Evolutionary conservation across 495 filamentous ascomycete species (phyloP).

Genomic region (Penicillium desertorum): DNA sequence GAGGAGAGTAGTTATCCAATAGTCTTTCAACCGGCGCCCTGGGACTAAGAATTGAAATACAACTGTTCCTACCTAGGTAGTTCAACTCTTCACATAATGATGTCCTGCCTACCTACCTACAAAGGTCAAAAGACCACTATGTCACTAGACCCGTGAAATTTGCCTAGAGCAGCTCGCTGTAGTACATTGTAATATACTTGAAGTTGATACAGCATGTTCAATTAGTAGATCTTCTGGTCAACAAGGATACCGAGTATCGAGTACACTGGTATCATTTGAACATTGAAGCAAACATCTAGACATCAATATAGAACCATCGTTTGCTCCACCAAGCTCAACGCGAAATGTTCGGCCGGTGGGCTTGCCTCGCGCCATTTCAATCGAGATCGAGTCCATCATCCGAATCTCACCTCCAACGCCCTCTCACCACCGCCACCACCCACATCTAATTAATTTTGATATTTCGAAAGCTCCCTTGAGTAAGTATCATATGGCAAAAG

Average conservation of each 20-base stretch:
- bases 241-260: background rate
- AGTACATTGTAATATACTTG: background rate
- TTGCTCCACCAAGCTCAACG: too few species aligned
- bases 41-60: too few species aligned
- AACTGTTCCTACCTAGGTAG: too few species aligned
- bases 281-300: background rate
- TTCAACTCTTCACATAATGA: too few species aligned
- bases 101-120: too few species aligned
- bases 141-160: background rate
- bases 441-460: background rate
- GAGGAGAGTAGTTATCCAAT: too few species aligned
- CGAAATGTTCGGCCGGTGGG: background rate
- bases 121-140: too few species aligned
- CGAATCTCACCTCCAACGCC: background rate
- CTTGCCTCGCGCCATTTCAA: background rate
- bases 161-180: background rate
- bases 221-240: background rate
- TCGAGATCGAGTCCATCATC: background rate
- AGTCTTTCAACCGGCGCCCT: too few species aligned
- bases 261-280: background rate
- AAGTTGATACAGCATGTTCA: background rate
- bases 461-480: background rate
- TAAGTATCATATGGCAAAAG: background rate
- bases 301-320: background rate
- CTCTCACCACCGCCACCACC: background rate